A percentile compares a stretch with the other conserved stretches of the same genome.
These are phyloP conservation scores for Zostera marina DNA, from an alignment of 116 monocot genomes.

Conservation along the genomic window DNA sequence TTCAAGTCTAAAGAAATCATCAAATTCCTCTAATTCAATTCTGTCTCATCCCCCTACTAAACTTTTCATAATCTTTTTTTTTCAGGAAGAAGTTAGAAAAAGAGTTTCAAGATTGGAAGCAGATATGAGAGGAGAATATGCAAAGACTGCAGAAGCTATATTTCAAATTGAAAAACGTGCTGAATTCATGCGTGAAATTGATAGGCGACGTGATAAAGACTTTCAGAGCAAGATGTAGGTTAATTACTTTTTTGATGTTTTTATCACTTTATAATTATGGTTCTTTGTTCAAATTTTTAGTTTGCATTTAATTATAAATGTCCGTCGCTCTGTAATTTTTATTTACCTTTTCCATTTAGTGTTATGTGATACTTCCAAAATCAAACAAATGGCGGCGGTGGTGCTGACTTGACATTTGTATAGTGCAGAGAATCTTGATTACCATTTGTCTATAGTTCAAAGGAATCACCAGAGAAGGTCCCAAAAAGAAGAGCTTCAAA, in stretches of 20 bases:
- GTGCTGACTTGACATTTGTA: conserved; percentile 3
- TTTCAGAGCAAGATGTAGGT: conserved; percentile 67
- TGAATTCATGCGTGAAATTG: conserved; percentile 48
- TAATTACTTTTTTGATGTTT: neutral
- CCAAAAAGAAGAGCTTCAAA: conserved; percentile 65
- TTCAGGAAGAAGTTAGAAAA: conserved; percentile 62
- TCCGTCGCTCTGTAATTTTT: neutral
- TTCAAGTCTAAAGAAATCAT: too few relatives aligned
- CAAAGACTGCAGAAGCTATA: conserved; percentile 23
- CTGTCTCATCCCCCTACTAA: neutral
- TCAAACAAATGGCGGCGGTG: neutral
- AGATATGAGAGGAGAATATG: conserved; percentile 25
- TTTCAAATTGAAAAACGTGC: conserved; percentile 32
- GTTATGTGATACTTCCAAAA: neutral
- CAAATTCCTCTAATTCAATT: too few relatives aligned
- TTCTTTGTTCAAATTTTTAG: neutral
- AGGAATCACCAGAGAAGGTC: conserved; percentile 81
- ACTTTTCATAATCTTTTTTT: neutral
- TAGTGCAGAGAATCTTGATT: conserved; percentile 70
- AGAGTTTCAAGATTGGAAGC: conserved; percentile 37
- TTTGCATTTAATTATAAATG: neutral
- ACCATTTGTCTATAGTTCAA: conserved; percentile 61
- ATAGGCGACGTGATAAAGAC: conserved; percentile 52
- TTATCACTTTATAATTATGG: neutral
- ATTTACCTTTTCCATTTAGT: neutral